Evolutionary conservation across 2,329 filamentous ascomycete genomes (phyloP).

Genomic region (Polytolypa hystricis): DNA sequence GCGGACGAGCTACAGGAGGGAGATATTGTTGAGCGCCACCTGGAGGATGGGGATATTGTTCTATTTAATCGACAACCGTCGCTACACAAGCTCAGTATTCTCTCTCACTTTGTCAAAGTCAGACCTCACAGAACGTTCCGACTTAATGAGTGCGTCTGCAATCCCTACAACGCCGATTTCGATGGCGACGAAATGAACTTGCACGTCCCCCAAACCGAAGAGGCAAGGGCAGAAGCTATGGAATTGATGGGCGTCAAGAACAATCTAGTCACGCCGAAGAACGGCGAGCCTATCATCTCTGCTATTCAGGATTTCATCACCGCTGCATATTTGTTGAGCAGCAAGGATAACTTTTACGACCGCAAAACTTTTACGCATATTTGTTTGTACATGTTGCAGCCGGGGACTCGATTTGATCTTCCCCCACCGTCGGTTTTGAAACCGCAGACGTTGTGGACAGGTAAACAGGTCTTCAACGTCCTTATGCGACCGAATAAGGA

Average conservation of each 20-base stretch:
- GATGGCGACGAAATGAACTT: slow-evolving; percentile 99
- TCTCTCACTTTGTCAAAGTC: slow-evolving; percentile 87
- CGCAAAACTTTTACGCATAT: slow-evolving; percentile 79
- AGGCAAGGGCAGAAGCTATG: slow-evolving; percentile 87
- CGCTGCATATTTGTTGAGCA: slow-evolving; percentile 78
- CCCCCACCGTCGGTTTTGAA: slow-evolving; percentile 80
- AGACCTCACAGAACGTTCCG: slow-evolving; percentile 93
- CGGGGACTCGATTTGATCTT: slow-evolving; percentile 64
- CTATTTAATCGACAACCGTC: slow-evolving; percentile 97
- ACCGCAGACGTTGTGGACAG: slow-evolving; percentile 82
- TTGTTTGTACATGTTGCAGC: slow-evolving; percentile 87
- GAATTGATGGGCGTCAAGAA: slow-evolving; percentile 97
- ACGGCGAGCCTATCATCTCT: slow-evolving; percentile 94
- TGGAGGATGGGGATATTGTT: slow-evolving; percentile 91
- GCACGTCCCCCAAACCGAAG: slow-evolving; percentile 94
- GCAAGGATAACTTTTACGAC: slow-evolving; percentile 88
- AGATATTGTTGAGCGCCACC: slow-evolving; percentile 84
- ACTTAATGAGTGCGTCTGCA: slow-evolving; percentile 95
- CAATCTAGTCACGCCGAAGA: slow-evolving; percentile 91
- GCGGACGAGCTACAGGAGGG: slow-evolving; percentile 67
- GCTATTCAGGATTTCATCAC: slow-evolving; percentile 99
- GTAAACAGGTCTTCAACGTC: slow-evolving; percentile 91
- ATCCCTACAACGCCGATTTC: slow-evolving; percentile 97
- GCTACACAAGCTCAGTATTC: slow-evolving; percentile 95
- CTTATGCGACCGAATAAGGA: slow-evolving; percentile 79